Conservation (phyloP, 257 asterid species). For the Pogostemon cablin region DNA sequence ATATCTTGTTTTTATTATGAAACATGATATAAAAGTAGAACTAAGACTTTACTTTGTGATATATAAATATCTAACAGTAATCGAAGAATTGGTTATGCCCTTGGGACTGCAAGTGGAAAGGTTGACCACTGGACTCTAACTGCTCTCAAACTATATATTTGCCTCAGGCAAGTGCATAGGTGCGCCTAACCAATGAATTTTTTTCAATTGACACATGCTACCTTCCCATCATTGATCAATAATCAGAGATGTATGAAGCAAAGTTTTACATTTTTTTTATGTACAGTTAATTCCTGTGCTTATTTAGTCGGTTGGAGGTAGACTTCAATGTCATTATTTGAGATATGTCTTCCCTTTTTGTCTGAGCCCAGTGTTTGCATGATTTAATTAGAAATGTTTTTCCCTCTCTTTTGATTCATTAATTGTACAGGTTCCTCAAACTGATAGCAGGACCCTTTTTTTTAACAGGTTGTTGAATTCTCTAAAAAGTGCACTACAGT, state of each 20-base stretch:
- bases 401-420: not conserved
- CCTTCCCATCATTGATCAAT: not conserved
- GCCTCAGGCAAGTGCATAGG: not conserved
- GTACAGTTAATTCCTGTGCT: not conserved
- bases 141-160: too few species aligned
- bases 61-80: too few species aligned
- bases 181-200: not conserved
- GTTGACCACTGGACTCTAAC: too few species aligned
- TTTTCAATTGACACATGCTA: not conserved
- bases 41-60: not conserved
- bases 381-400: not conserved
- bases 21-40: not conserved
- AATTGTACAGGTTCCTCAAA: slow-evolving; percentile 15
- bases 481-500: slow-evolving; percentile 51
- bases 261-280: not conserved
- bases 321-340: not conserved
- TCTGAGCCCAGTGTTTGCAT: slow-evolving; percentile 3
- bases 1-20: not conserved
- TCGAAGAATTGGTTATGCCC: too few species aligned
- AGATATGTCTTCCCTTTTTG: not conserved
- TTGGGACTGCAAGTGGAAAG: too few species aligned
- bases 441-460: not conserved
- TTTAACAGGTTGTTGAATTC: slow-evolving; percentile 36
- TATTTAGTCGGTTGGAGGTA: not conserved
- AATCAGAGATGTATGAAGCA: slow-evolving; percentile 1